These are phyloP conservation scores for Lathyrus sativus DNA, from an alignment of 306 rosid species.

Conservation along the genomic window DNA sequence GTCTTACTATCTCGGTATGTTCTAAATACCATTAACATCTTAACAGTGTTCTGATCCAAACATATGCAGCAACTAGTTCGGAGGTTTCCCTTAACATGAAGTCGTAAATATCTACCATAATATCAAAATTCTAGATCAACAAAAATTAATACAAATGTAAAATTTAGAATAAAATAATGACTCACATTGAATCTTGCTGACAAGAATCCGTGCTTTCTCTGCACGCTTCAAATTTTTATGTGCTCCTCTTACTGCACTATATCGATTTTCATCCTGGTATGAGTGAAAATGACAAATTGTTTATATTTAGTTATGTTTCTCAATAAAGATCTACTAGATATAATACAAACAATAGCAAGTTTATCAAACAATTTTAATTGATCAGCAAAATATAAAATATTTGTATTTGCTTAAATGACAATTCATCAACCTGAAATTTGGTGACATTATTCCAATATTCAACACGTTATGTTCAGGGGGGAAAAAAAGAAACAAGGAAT, in stretches of 20 bases:
- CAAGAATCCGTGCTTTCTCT: conserved; percentile 80
- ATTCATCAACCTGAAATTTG: conserved; percentile 29
- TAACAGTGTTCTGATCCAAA: conserved; percentile 10
- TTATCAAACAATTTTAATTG: background rate
- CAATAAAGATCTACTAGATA: conserved; percentile 19
- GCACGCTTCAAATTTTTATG: conserved; percentile 93
- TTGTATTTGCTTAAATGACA: background rate
- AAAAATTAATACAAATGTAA: conserved; percentile 15
- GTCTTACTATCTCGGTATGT: background rate
- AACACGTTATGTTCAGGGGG: conserved; percentile 1
- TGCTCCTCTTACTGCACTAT: conserved; percentile 87
- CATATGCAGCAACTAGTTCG: conserved; percentile 14
- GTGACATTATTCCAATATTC: conserved; percentile 6
- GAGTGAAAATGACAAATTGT: conserved; percentile 21
- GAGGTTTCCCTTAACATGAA: conserved; percentile 26
- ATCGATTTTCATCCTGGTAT: conserved; percentile 85
- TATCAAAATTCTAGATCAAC: conserved; percentile 12
- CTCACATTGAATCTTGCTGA: conserved; percentile 80
- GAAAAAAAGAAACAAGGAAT: conserved; percentile 2
- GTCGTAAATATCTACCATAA: conserved; percentile 17
- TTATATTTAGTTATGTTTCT: background rate
- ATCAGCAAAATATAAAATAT: background rate
- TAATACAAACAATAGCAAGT: conserved; percentile 8
- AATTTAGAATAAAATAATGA: conserved; percentile 7
- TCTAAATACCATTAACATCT: conserved; percentile 16